These are phyloP conservation scores for Cladosporium velox DNA, from an alignment of 2,329 filamentous ascomycete genomes.

Conservation along the genomic window DNA sequence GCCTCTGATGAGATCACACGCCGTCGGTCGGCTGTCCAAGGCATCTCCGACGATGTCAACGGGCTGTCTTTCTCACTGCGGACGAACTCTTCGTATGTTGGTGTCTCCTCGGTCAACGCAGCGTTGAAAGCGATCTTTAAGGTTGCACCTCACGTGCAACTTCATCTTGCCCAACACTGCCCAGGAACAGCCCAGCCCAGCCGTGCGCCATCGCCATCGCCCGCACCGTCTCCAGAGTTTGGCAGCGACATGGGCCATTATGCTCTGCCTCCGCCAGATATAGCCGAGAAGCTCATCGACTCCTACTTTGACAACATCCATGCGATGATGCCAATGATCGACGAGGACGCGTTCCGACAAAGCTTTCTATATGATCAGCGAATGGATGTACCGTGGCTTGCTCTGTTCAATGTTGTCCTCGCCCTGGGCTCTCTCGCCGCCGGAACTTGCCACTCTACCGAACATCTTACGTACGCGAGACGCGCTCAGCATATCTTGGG, in stretches of 20 bases:
- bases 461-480: conserved; percentile 24
- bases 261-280: conserved; percentile 21
- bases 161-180: conserved; percentile 26
- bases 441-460: conserved; percentile 19
- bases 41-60: conserved; percentile 33
- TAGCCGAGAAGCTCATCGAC: conserved; percentile 25
- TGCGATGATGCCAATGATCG: conserved; percentile 28
- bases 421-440: conserved; percentile 26
- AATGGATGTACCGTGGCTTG: conserved; percentile 25
- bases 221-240: conserved; percentile 33
- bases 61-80: conserved; percentile 25
- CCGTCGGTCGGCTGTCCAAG: conserved; percentile 42
- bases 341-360: conserved; percentile 27
- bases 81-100: conserved; percentile 26
- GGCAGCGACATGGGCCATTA: not conserved
- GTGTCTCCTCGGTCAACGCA: conserved; percentile 27
- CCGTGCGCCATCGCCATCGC: conserved; percentile 21
- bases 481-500: conserved; percentile 24
- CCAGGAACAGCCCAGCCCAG: conserved; percentile 25
- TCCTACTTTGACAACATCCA: conserved; percentile 26
- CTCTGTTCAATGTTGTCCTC: conserved; percentile 26
- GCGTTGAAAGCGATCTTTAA: conserved; percentile 28
- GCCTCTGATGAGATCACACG: conserved; percentile 54
- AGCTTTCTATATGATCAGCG: conserved; percentile 25
- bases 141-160: conserved; percentile 23